phyloP scores from a whole-genome alignment of 352 stramenopile species.

The Phytophthora hibernalis region DNA sequence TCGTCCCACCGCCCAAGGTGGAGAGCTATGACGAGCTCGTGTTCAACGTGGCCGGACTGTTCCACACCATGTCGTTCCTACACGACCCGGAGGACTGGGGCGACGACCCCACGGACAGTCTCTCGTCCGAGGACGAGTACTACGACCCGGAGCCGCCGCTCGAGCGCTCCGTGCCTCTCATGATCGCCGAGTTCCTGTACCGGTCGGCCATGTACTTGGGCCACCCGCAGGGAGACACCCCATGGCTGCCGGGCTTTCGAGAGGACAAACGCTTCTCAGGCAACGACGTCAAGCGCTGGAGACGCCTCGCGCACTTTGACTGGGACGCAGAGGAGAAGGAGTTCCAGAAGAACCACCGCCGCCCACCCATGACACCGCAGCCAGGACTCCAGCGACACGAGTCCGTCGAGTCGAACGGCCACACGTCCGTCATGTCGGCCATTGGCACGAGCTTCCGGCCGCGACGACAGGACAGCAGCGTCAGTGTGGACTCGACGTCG shows the following conservation, averaged over 20 bases:
- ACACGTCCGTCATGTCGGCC: slow-evolving; percentile 38
- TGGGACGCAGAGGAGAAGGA: slow-evolving; percentile 63
- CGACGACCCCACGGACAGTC: slow-evolving; percentile 34
- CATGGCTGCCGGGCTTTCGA: slow-evolving; percentile 72
- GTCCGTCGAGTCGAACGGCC: slow-evolving; percentile 38
- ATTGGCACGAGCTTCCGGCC: slow-evolving; percentile 34
- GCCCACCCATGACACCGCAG: background rate
- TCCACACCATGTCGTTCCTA: slow-evolving; percentile 64
- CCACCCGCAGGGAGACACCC: slow-evolving; percentile 50
- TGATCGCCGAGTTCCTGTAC: slow-evolving; percentile 86
- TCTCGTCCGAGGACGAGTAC: slow-evolving; percentile 27
- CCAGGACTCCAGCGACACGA: slow-evolving; percentile 13
- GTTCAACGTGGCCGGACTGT: slow-evolving; percentile 61
- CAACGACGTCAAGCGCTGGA: slow-evolving; percentile 83
- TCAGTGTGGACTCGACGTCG: slow-evolving; percentile 26
- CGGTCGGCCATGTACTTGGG: slow-evolving; percentile 74
- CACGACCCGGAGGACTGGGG: slow-evolving; percentile 54
- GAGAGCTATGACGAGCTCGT: slow-evolving; percentile 68
- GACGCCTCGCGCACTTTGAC: slow-evolving; percentile 73
- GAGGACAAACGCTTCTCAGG: slow-evolving; percentile 73
- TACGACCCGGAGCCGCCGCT: slow-evolving; percentile 43
- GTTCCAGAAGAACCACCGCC: slow-evolving; percentile 36
- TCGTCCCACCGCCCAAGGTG: slow-evolving; percentile 42
- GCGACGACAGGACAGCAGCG: slow-evolving; percentile 26
- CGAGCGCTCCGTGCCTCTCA: slow-evolving; percentile 74